phyloP scores from a whole-genome alignment of 768 basidiomycete species.

The Brasilioporus rufonigricans region DNA sequence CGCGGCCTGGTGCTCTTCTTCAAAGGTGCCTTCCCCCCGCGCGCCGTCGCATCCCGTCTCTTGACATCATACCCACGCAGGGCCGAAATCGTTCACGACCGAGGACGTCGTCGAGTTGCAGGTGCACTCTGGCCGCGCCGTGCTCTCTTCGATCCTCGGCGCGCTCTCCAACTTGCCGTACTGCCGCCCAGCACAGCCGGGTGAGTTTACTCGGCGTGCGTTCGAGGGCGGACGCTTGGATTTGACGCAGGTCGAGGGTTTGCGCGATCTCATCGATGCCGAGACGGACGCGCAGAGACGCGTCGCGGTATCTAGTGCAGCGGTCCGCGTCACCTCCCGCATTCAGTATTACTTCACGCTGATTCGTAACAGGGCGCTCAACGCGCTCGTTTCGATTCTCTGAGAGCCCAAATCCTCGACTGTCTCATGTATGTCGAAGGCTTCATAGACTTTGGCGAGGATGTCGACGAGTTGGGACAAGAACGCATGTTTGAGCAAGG shows the following conservation, averaged over 20 bases:
- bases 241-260: constrained; percentile 84
- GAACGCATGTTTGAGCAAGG: constrained; percentile 76
- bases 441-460: constrained; percentile 91
- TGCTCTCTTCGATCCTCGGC: constrained; percentile 66
- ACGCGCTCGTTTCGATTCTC: constrained; percentile 55
- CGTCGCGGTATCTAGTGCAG: constrained; percentile 64
- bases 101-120: constrained; percentile 84
- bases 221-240: constrained; percentile 80
- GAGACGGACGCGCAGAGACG: constrained; percentile 83
- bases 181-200: constrained; percentile 77
- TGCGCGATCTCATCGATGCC: constrained; percentile 84
- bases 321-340: constrained; percentile 44
- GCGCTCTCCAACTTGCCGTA: constrained; percentile 60
- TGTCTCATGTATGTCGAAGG: constrained; percentile 83
- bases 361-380: constrained; percentile 54
- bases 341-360: background rate
- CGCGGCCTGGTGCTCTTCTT: constrained; percentile 84
- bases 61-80: constrained; percentile 40
- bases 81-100: constrained; percentile 78
- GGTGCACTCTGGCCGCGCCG: constrained; percentile 81
- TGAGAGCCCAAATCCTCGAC: constrained; percentile 65
- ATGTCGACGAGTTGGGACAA: constrained; percentile 72
- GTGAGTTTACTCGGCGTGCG: constrained; percentile 87
- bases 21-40: constrained; percentile 47
- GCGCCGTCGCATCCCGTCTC: background rate